A percentile compares a stretch with the other conserved stretches of the same genome.
Evolutionary conservation across 2,329 filamentous ascomycete species (phyloP).

Genomic region (Cytospora leucostoma): DNA sequence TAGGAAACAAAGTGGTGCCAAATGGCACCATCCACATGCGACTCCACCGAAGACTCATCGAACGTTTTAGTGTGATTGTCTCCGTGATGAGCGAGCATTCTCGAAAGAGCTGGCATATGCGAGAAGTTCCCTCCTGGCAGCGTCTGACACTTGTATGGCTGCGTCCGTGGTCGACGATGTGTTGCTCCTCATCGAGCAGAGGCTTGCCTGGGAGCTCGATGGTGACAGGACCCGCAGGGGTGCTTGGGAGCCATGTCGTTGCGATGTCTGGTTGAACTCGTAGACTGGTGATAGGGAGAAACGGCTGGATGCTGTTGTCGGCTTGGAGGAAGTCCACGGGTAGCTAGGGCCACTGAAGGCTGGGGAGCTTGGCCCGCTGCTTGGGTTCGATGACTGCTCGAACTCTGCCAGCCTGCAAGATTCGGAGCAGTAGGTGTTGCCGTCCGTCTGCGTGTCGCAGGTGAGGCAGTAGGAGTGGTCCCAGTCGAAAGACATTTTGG

Average conservation of each 20-base stretch:
- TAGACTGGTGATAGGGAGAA: constrained; percentile 75
- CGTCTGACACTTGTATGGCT: constrained; percentile 66
- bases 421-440: constrained; percentile 87
- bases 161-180: constrained; percentile 55
- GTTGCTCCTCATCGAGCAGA: constrained; percentile 74
- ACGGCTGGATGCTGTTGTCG: constrained; percentile 41
- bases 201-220: constrained; percentile 81
- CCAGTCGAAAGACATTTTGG: constrained; percentile 66
- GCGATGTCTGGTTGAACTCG: constrained; percentile 60
- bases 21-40: constrained; percentile 16
- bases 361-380: constrained; percentile 61
- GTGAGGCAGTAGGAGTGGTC: constrained; percentile 90
- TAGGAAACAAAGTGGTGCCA: constrained; percentile 43
- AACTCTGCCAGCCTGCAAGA: constrained; percentile 86
- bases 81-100: constrained; percentile 65
- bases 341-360: constrained; percentile 53
- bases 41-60: constrained; percentile 32
- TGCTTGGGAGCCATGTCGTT: constrained; percentile 44
- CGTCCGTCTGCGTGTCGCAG: constrained; percentile 86
- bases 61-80: constrained; percentile 54
- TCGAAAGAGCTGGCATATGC: constrained; percentile 90
- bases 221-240: constrained; percentile 55
- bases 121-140: constrained; percentile 76
- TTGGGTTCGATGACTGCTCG: constrained; percentile 62
- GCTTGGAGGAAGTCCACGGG: constrained; percentile 43